These are phyloP conservation scores for Leccinum sublutescens DNA, from an alignment of 768 basidiomycete species.

Conservation along the genomic window DNA sequence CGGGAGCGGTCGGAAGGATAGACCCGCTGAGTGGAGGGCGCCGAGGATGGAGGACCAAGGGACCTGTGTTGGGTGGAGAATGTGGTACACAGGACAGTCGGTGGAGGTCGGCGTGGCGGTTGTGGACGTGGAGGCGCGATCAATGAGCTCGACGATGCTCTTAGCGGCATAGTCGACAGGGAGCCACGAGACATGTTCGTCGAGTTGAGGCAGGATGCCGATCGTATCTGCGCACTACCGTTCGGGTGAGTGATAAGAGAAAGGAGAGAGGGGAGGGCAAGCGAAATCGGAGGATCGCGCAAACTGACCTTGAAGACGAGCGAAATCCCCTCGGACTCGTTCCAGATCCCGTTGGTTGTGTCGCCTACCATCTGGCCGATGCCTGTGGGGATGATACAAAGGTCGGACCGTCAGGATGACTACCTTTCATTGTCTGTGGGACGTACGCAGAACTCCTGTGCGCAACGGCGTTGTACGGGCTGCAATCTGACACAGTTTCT, in stretches of 20 bases:
- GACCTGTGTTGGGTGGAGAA: background rate
- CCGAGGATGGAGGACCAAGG: conserved; percentile 42
- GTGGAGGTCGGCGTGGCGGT: background rate
- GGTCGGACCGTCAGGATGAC: background rate
- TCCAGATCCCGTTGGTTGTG: conserved; percentile 48
- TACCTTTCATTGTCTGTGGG: background rate
- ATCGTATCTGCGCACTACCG: conserved; percentile 40
- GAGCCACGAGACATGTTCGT: conserved; percentile 44
- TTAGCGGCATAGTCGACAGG: conserved; percentile 52
- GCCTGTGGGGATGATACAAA: conserved; percentile 25
- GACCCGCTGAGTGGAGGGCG: conserved; percentile 36
- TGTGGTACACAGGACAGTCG: background rate
- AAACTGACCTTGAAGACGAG: conserved; percentile 31
- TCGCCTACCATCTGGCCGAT: conserved; percentile 61
- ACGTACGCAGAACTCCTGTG: conserved; percentile 23
- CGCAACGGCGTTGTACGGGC: conserved; percentile 26
- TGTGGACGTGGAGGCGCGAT: conserved; percentile 17
- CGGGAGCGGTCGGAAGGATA: conserved; percentile 27
- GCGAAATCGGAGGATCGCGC: background rate
- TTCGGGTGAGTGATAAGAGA: background rate
- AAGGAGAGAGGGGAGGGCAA: background rate
- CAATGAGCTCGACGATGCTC: conserved; percentile 43
- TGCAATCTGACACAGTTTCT: conserved; percentile 49
- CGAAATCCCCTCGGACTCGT: conserved; percentile 44
- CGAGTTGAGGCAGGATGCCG: conserved; percentile 32